These are phyloP conservation scores for Citrullus mucosospermus DNA, from an alignment of 306 rosid genomes.

Conservation along the genomic window DNA sequence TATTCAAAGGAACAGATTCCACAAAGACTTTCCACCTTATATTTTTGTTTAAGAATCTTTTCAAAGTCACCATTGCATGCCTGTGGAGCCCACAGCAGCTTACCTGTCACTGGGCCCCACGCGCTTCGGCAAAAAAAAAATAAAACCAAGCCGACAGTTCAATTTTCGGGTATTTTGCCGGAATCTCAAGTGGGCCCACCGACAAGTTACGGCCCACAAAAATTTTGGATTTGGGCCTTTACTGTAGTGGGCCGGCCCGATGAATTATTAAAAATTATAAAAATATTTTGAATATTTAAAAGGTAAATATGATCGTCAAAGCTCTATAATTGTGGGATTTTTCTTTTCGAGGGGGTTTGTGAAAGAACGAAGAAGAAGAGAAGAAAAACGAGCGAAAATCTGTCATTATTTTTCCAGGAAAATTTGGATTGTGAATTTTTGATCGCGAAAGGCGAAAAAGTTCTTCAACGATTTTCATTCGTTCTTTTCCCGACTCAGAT, in stretches of 20 bases:
- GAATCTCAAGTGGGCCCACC: neutral
- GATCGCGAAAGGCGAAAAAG: neutral
- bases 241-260: neutral
- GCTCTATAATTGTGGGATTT: neutral
- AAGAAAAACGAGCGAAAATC: neutral
- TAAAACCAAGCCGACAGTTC: neutral
- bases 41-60: neutral
- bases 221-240: neutral
- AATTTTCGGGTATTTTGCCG: neutral
- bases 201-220: neutral
- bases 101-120: neutral
- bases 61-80: neutral
- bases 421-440: constrained; percentile 13
- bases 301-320: neutral
- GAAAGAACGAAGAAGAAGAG: neutral
- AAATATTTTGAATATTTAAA: neutral
- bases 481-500: neutral
- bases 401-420: constrained; percentile 19
- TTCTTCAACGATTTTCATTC: neutral
- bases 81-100: neutral
- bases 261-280: too few relatives aligned
- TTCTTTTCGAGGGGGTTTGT: neutral
- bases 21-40: neutral
- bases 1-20: neutral
- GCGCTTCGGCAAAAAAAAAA: neutral